Percentiles rank a stretch among this genome's conserved stretches.
phyloP scores from a whole-genome alignment of 208 protist genomes.

The Leishmania amazonensis region DNA sequence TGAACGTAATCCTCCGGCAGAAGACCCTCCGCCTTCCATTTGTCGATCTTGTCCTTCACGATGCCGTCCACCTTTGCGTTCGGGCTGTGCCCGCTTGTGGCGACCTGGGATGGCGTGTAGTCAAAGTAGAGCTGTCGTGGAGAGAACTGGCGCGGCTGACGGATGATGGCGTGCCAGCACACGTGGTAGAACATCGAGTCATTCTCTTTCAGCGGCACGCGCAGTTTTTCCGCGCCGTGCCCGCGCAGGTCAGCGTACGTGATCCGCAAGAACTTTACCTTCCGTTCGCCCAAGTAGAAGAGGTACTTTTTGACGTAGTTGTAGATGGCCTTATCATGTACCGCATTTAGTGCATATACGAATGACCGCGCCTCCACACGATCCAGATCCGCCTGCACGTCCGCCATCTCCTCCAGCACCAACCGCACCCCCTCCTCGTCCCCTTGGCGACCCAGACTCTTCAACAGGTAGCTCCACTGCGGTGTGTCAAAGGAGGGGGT shows the following conservation, averaged over 20 bases:
- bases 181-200: conserved; percentile 92
- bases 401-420: conserved; percentile 86
- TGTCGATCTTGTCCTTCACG: conserved; percentile 92
- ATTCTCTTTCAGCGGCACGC: conserved; percentile 79
- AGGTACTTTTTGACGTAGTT: conserved; percentile 89
- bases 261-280: conserved; percentile 85
- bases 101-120: conserved; percentile 76
- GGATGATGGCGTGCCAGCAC: conserved; percentile 85
- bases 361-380: conserved; percentile 78
- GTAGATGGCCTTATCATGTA: conserved; percentile 75
- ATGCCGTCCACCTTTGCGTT: conserved; percentile 91
- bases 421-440: conserved; percentile 76
- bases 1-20: conserved; percentile 89
- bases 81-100: conserved; percentile 47
- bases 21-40: conserved; percentile 90
- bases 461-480: conserved; percentile 87
- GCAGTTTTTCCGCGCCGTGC: conserved; percentile 80
- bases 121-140: conserved; percentile 92
- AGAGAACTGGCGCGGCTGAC: conserved; percentile 81
- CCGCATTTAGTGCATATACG: conserved; percentile 80
- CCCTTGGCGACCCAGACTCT: conserved; percentile 75
- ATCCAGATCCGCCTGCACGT: conserved; percentile 87
- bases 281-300: conserved; percentile 87
- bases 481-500: conserved; percentile 81
- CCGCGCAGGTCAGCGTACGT: conserved; percentile 85